Evolutionary conservation across 768 basidiomycete species (phyloP), one percentile per base, ranked within the genome.

Genomic region (Rickenella mellea): DNA sequence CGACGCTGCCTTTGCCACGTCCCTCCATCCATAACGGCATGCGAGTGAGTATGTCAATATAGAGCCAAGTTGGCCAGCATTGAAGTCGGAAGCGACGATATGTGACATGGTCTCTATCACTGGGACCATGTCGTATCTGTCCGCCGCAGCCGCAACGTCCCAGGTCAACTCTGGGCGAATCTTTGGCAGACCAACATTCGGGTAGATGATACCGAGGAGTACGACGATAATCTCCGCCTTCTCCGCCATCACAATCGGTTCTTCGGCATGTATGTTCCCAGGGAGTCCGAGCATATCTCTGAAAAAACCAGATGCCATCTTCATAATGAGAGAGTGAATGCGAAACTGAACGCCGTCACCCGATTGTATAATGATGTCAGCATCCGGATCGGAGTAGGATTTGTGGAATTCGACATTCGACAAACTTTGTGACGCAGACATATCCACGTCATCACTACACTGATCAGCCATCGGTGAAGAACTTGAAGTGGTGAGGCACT

Each of bases 51-150:
- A 79, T n/a, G n/a, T n/a, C n/a, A n/a, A n/a, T n/a, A n/a, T n/a
- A 12, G 79, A 56, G 10, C 73, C 68, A 15, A 79, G 60, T 0
- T 75, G 71, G 33, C 74, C 61, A 28, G 65, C 61, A 20, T 71
- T 58, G 31, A 81, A 63, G 0, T 69, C 58, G 1, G 70, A 72
- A 0, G 73, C 73, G n/a, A n/a, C n/a, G 41, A 76, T 62, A n/a
- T 74, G 66, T 26, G 76, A 69, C 27, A 76, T 75, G 39, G 80
- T 58, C 48, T 80, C 70, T 5, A 76, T 78, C 44, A 66, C 61
- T 1, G 79, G 78, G 0, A 79, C 80, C 75, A 80, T 82, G 27
- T 82, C 80, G 55, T 82, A 83, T 51, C 79, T 80, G 51, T 83
- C 78, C 0, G 78, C 73, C 0, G 77, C 76, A 3, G 67, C 56